A percentile compares a stretch with the other conserved stretches of the same genome.
Conservation (phyloP, 2,329 filamentous ascomycete species). For the Xylariaceae sp. region DNA sequence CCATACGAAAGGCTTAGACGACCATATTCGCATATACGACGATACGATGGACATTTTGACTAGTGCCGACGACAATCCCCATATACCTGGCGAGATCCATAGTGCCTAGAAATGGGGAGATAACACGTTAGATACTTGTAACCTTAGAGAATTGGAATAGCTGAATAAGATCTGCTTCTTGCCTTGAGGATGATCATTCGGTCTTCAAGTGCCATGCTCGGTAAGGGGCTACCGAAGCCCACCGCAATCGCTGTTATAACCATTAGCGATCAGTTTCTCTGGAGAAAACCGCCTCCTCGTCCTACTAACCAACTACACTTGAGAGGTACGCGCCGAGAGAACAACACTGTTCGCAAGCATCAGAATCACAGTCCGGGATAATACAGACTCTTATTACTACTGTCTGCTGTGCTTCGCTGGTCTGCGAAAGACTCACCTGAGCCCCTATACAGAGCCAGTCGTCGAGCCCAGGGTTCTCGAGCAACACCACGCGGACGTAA, state of each 20-base stretch:
- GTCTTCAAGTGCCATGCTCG: slow-evolving; percentile 7
- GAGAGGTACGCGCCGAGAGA: slow-evolving; percentile 15
- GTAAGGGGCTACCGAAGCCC: slow-evolving; percentile 20
- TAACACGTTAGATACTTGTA: not conserved
- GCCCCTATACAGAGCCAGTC: slow-evolving; percentile 23
- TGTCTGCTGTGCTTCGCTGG: not conserved
- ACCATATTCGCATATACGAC: slow-evolving; percentile 26
- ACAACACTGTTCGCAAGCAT: slow-evolving; percentile 10
- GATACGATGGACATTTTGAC: slow-evolving; percentile 26
- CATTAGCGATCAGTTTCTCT: slow-evolving; percentile 1
- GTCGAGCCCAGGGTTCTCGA: slow-evolving; percentile 18
- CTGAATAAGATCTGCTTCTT: slow-evolving; percentile 1
- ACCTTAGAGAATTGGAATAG: not conserved
- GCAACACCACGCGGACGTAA: slow-evolving; percentile 15
- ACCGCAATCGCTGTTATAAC: slow-evolving; percentile 5
- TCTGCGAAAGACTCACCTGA: slow-evolving; percentile 14
- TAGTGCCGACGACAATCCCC: slow-evolving; percentile 21
- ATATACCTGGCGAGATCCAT: slow-evolving; percentile 27
- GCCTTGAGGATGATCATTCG: slow-evolving; percentile 7
- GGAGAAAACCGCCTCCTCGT: not conserved
- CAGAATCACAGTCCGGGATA: not conserved
- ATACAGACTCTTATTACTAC: too few species aligned
- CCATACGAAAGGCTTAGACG: slow-evolving; percentile 1
- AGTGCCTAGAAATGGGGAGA: slow-evolving; percentile 11
- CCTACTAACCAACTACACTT: slow-evolving; percentile 18